phyloP scores from a whole-genome alignment of 2,329 filamentous ascomycete species.

The Huntiella savannae region DNA sequence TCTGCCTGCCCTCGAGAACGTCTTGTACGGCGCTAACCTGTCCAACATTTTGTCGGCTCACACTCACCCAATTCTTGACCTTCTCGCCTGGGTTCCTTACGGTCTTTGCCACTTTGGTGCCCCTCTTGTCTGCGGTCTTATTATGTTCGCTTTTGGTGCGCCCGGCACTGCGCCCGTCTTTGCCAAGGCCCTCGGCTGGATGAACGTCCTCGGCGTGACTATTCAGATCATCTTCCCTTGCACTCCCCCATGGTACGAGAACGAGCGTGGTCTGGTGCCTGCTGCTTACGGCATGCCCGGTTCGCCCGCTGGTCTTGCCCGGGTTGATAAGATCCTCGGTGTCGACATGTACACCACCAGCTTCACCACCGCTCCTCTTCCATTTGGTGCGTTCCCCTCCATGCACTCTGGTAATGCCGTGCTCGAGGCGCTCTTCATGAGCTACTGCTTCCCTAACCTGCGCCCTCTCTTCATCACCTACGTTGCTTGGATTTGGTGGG shows the following conservation, averaged over 20 bases:
- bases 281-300: constrained; percentile 85
- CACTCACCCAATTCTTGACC: constrained; percentile 63
- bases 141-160: constrained; percentile 77
- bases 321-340: constrained; percentile 77
- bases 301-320: constrained; percentile 72
- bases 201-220: constrained; percentile 72
- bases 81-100: constrained; percentile 86
- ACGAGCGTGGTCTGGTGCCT: constrained; percentile 72
- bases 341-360: constrained; percentile 83
- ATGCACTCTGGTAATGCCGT: constrained; percentile 81
- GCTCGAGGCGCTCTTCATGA: constrained; percentile 81
- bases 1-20: constrained; percentile 83
- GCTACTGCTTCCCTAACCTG: constrained; percentile 71
- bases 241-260: constrained; percentile 94
- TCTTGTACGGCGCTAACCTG: constrained; percentile 85
- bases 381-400: constrained; percentile 89
- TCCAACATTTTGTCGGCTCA: constrained; percentile 90
- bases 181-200: constrained; percentile 74
- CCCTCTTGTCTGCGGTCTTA: constrained; percentile 55
- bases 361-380: constrained; percentile 76
- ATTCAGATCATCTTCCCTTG: constrained; percentile 86
- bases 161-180: constrained; percentile 73
- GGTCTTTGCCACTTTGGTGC: constrained; percentile 79
- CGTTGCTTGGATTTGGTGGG: constrained; percentile 91
- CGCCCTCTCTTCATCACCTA: constrained; percentile 66